Base-by-base conservation (phyloP, 2,329 filamentous ascomycete species). In the Onygenales sp. region DNA sequence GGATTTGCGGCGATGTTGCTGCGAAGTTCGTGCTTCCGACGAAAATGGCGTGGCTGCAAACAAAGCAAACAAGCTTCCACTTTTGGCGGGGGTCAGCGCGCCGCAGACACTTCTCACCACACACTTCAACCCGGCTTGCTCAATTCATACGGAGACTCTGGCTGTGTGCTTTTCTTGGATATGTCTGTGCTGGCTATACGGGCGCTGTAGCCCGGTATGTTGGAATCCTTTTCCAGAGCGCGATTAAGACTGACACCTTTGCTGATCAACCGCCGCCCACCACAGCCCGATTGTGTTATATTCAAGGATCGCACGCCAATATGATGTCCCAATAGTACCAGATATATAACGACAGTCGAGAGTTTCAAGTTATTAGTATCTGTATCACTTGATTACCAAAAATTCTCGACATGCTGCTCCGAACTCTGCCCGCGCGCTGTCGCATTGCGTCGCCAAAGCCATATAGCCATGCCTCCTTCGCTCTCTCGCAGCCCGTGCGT, bases 391-490 rank as follows among this genome's bases (percentile, higher is more conserved):
- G 21, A 9, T 31, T 32, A 47, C 14, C 32, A n/a, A 21, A 14
- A 11, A 8, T 10, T 2, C 5, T 27, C 36, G 36, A 49, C 54
- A 72, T 72, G 69, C 64, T 72, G 60, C 65, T 66, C 59, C 64
- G 66, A 65, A 65, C 67, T 54, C 64, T 63, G 41, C 66, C 65
- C 57, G 62, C 64, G 59, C 64, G 63, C 53, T 67, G 67, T 56
- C 63, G 61, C 64, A 64, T 66, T 49, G 55, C 60, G 59, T 60
- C 65, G 44, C 55, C 59, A 56, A 67, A 61, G 56, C 60, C 62
- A 53, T 54, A 57, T 55, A 55, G 57, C 58, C 59, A 49, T 7
- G 7, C 58, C 56, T 58, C 58, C 58, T 58, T 58, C 56, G 58
- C 62, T 55, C 54, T 61, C 56, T 57, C 60, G 52, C 60, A 59